Evolutionary conservation across 2,329 filamentous ascomycete species (phyloP), one percentile per base, ranked within the genome.

Genomic region (Fonsecaea pedrosoi): DNA sequence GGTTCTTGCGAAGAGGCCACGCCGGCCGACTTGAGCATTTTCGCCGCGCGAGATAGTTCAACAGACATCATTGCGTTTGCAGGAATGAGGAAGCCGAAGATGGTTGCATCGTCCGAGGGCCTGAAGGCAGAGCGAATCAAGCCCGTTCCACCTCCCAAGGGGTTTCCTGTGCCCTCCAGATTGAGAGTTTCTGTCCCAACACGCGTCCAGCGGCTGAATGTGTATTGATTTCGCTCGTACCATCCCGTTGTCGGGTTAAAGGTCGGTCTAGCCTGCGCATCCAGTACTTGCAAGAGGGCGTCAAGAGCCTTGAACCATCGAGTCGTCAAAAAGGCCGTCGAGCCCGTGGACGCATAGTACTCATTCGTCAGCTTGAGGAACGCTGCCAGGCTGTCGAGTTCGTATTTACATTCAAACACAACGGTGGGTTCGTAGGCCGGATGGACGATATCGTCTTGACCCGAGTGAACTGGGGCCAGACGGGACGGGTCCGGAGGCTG

Each of bases 331-430:
- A 96, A 97, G 1, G 90, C 89, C 0, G 85, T 90, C 0, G 92
- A 94, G 1, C 85, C 85, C 0, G 92, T 96, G 75, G 92, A 86
- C 45, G 90, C 87, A 79, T 95, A 85, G 79, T 96, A 98, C 73
- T 97, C 89, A 74, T 97, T 97, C 18, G 85, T 87, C 1, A 99
- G 81, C 0, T 91, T 88, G 5, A 99, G 85, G 77, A 99, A 99
- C 75, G 96, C 90, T 0, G 94, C 95, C 0, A 99, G 84, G 8
- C 94, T 97, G 80, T 99, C 95, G 25, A 99, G 88, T 81, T 99
- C 95, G 79, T 98, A 99, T 80, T 99, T 99, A 86, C 95, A 99
- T 79, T 99, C 95, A 71, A 97, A 99, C 3, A 99, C 95, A 57
- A 89, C 86, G 0, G 84, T 87, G 0, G 90, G 90, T 75, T 98